Base-by-base conservation (phyloP, 176 grass and related monocot genomes). In the Juncus inflexus region DNA sequence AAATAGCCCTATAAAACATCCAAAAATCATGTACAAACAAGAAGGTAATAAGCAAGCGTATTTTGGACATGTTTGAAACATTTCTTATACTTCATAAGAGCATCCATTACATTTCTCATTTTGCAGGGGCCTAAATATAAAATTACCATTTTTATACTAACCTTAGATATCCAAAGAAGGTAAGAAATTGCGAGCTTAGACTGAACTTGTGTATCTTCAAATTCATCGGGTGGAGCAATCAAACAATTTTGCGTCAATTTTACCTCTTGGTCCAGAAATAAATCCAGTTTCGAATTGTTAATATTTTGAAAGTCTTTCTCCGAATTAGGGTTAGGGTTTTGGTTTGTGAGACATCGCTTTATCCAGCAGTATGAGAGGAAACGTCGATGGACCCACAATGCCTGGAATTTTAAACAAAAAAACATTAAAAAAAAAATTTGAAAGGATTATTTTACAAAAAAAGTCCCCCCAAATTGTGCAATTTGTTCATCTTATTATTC, bases 331-430 rank as follows among this genome's bases (percentile, higher is more conserved):
- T 61, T 50, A 41, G 42, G 81, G 54, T 72, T 72, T 37, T 76
- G 37, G 12, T 66, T 5, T 6, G 12, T 36, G 11, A 70, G 16
- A 57, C 75, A 81, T 35, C 66, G 81, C 8, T 74, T 74, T 81
- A 90, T 63, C 87, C 87, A 90, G 66, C 62, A 81, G 9, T 66
- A 77, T 9, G 84, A 85, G 61, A 91, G 91, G 77, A 96, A 88
- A 15, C 82, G 84, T 0, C 91, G 84, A 83, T 96, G 87, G 49
- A 77, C 78, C 87, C 91, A 96, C 70, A 96, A 81, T 0, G 87
- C 83, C 91, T 96, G 73, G 52, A 74, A 0, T 35, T 63, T 42
- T 28, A 28, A 28, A 28, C 19, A 28, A 28, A 28, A 28, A 28
- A 28, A 28, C 19, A 40, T 36, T 59, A 77, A 16, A 39, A 60